Base-by-base conservation (phyloP, 1,284 basidiomycete species). In the Rhodotorula sp. region DNA sequence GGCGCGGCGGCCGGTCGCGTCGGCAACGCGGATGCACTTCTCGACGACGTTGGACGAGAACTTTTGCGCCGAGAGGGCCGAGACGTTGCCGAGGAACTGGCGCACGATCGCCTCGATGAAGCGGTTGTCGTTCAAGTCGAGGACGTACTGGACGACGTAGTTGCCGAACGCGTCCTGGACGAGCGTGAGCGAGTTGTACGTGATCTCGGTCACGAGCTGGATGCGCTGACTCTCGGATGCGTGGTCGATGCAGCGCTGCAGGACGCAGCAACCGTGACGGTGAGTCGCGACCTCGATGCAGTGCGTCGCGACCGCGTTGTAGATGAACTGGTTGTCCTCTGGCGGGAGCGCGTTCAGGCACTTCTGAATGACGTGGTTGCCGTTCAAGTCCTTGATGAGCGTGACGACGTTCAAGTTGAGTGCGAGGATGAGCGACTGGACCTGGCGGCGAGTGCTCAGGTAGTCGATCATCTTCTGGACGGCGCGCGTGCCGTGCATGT, bases 401-500 rank as follows among this genome's bases (percentile, higher is more conserved):
- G 95, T 95, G 50, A 99, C 97, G 78, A 99, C 97, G 82, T 97
- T 95, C 77, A 97, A 86, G 83, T 93, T 94, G 78, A 99, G 87
- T 18, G 97, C 97, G 70, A 95, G 86, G 80, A 99, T 99, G 83
- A 99, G 93, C 60, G 93, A 93, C 81, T 95, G 92, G 78, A 99
- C 98, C 88, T 99, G 93, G 79, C 94, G 86, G 78, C 92, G 89
- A 70, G 92, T 93, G n/a, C 93, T 95, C 79, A 99, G 84, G 84
- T 97, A 99, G 83, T 99, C 97, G 77, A 99, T 97, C 94, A 98
- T 99, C 86, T 99, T 99, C 84, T 99, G 97, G 66, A 99, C 97
- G 38, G 97, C 97, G 71, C 97, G 89, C 52, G 97, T 99, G 55
- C 97, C 97, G 83, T 99, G 97, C 97, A 99, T 99, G 84, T 99